A percentile compares a stretch with the other conserved stretches of the same genome.
Evolutionary conservation across 768 basidiomycete species (phyloP).

Genomic region (Boletus barrowsii): DNA sequence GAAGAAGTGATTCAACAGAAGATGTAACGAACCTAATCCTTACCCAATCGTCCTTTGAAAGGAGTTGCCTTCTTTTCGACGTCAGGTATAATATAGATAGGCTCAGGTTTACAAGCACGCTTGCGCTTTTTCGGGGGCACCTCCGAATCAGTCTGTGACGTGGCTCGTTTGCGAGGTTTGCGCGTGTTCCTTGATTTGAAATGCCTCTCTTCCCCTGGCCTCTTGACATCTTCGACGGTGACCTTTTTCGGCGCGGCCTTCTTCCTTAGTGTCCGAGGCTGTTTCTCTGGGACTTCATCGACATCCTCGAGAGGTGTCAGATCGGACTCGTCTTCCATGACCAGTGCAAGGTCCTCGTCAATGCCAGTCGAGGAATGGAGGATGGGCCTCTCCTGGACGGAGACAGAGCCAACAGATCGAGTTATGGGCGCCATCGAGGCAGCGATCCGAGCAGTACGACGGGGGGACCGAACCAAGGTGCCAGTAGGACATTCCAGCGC

Average conservation of each 20-base stretch:
- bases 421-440: not conserved
- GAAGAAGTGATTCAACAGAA: not conserved
- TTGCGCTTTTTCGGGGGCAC: conserved; percentile 26
- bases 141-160: conserved; percentile 9
- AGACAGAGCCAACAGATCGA: not conserved
- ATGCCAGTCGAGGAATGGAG: conserved; percentile 1
- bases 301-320: conserved; percentile 15
- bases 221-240: not conserved
- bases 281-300: not conserved
- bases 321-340: conserved; percentile 8
- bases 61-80: conserved; percentile 64
- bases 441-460: not conserved
- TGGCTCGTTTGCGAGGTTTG: conserved; percentile 10
- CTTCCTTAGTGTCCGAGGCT: not conserved
- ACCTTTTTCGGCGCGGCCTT: not conserved
- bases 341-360: not conserved
- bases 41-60: conserved; percentile 65
- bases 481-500: not conserved
- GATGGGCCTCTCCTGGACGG: not conserved
- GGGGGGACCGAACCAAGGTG: too few relatives aligned
- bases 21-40: not conserved
- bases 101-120: conserved; percentile 40
- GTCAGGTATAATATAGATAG: conserved; percentile 67
- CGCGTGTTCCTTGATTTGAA: not conserved
- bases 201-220: not conserved